These are phyloP conservation scores for Fusarium sp. DNA, from an alignment of 2,329 filamentous ascomycete genomes.

Conservation along the genomic window DNA sequence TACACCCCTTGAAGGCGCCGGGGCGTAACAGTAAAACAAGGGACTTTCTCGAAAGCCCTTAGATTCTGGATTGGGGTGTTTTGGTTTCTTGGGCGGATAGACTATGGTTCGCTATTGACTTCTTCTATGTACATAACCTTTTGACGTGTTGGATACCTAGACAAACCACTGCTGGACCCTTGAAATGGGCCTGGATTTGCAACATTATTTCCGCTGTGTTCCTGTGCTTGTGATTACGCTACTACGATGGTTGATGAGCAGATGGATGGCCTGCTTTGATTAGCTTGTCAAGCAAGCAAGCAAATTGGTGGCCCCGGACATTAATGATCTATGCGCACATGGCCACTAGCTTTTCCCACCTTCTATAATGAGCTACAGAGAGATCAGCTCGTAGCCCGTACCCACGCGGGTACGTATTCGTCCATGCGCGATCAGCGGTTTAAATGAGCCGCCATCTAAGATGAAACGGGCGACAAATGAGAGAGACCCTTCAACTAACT, in stretches of 20 bases:
- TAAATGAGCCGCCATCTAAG: slow-evolving; percentile 23
- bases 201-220: slow-evolving; percentile 2
- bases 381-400: not conserved
- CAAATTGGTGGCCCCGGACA: slow-evolving; percentile 20
- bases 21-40: slow-evolving; percentile 37
- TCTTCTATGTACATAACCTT: slow-evolving; percentile 44
- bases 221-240: slow-evolving; percentile 5
- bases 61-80: slow-evolving; percentile 48
- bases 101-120: slow-evolving; percentile 41
- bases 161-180: slow-evolving; percentile 30
- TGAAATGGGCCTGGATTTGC: slow-evolving; percentile 22
- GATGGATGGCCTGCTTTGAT: slow-evolving; percentile 20
- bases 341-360: not conserved
- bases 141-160: slow-evolving; percentile 33
- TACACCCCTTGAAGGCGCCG: slow-evolving; percentile 35
- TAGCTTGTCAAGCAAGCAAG: slow-evolving; percentile 12
- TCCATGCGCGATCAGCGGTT: slow-evolving; percentile 12
- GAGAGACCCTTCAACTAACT: slow-evolving; percentile 1
- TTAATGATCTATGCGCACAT: not conserved
- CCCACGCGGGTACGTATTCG: not conserved
- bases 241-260: slow-evolving; percentile 11
- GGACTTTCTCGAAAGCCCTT: slow-evolving; percentile 16
- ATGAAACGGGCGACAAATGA: slow-evolving; percentile 23
- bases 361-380: slow-evolving; percentile 4
- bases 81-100: slow-evolving; percentile 42